Percentiles rank a stretch among this genome's conserved stretches.
Evolutionary conservation across 129 eudicot species (phyloP).

Genomic region (Logfia minima): DNA sequence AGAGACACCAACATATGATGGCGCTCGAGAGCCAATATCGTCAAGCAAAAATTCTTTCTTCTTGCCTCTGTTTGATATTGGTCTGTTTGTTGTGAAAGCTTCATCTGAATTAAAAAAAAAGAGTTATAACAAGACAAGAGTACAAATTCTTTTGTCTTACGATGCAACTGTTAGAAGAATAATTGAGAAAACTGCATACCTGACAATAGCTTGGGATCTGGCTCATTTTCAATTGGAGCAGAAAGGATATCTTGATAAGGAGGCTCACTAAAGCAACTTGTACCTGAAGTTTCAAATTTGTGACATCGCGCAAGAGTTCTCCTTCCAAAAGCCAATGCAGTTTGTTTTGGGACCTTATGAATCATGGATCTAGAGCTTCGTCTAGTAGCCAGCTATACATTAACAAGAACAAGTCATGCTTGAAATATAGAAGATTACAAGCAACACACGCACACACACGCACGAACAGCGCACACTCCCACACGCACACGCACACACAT

Average conservation of each 20-base stretch:
- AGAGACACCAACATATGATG: constrained; percentile 15
- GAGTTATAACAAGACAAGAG: not conserved
- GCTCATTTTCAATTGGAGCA: constrained; percentile 40
- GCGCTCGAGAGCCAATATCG: constrained; percentile 33
- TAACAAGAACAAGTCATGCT: constrained; percentile 4
- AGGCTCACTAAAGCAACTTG: constrained; percentile 73
- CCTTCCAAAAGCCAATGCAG: constrained; percentile 65
- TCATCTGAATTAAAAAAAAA: constrained; percentile 39
- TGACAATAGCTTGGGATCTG: constrained; percentile 37
- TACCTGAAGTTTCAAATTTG: constrained; percentile 57
- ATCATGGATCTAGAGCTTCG: constrained; percentile 57
- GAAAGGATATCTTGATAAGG: constrained; percentile 56
- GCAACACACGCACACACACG: not conserved
- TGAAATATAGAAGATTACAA: not conserved
- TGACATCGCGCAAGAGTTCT: constrained; percentile 64
- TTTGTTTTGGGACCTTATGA: constrained; percentile 60
- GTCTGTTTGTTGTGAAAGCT: constrained; percentile 56
- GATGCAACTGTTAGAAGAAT: not conserved
- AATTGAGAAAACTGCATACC: constrained; percentile 22
- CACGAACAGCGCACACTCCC: not conserved
- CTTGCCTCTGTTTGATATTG: constrained; percentile 65
- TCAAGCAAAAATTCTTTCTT: constrained; percentile 74
- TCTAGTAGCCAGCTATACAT: constrained; percentile 55
- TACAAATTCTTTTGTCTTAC: not conserved
- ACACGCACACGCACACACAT: not conserved